phyloP scores from a whole-genome alignment of 495 filamentous ascomycete species.

The Tuber calosporum region DNA sequence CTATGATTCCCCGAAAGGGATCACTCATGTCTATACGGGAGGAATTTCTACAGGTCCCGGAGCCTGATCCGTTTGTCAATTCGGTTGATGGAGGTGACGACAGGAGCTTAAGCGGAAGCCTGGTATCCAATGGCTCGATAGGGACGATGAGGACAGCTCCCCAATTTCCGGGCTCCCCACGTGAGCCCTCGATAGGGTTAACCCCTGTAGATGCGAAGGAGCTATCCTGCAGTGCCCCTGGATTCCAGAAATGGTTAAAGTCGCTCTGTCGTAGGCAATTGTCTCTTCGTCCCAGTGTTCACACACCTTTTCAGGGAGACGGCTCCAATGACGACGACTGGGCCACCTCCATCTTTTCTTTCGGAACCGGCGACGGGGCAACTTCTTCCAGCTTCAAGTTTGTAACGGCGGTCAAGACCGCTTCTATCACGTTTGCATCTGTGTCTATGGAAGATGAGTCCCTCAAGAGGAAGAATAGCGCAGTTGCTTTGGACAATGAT shows the following conservation, averaged over 20 bases:
- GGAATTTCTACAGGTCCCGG: not conserved
- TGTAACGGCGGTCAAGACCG: slow-evolving; percentile 68
- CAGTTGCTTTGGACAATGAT: slow-evolving; percentile 61
- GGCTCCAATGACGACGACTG: slow-evolving; percentile 7
- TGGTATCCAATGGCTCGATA: not conserved
- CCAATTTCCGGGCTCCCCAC: slow-evolving; percentile 1
- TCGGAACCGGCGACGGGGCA: slow-evolving; percentile 48
- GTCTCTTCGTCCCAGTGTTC: slow-evolving; percentile 43
- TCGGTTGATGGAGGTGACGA: not conserved
- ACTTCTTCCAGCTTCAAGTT: slow-evolving; percentile 68
- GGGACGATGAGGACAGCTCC: not conserved
- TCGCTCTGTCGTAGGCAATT: slow-evolving; percentile 49
- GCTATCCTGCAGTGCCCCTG: slow-evolving; percentile 34
- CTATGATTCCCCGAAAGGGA: not conserved
- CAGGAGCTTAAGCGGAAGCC: not conserved
- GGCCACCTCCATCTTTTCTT: slow-evolving; percentile 21
- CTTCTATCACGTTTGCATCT: slow-evolving; percentile 63
- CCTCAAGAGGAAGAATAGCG: slow-evolving; percentile 52
- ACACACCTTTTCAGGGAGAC: slow-evolving; percentile 22
- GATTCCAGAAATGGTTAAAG: slow-evolving; percentile 54
- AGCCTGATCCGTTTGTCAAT: not conserved
- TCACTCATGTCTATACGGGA: slow-evolving; percentile 1
- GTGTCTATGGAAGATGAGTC: slow-evolving; percentile 54
- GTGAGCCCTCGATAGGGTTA: not conserved
- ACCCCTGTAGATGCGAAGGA: slow-evolving; percentile 6